Evolutionary conservation across 1,139 yeast genomes (phyloP).

Genomic region (Yamadazyma pseudoaaseri): DNA sequence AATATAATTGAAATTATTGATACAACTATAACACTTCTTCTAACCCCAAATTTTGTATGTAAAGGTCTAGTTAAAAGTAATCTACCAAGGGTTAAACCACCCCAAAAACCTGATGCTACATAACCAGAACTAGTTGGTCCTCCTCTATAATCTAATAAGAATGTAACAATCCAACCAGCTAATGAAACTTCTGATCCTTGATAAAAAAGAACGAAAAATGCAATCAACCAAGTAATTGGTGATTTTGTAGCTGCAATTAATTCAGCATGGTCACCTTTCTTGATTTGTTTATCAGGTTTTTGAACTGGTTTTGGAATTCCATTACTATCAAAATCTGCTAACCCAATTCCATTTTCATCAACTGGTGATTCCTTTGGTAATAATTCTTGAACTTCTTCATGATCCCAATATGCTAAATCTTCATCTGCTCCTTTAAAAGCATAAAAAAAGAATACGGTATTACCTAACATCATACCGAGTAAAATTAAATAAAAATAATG

Average conservation of each 20-base stretch:
- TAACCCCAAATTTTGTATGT: constrained; percentile 45
- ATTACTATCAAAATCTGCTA: constrained; percentile 4
- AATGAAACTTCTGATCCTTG: constrained; percentile 69
- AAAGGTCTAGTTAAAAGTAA: constrained; percentile 43
- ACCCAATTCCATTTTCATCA: constrained; percentile 12
- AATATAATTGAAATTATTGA: constrained; percentile 32
- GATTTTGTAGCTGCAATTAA: constrained; percentile 36
- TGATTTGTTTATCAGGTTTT: neutral
- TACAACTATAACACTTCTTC: constrained; percentile 43
- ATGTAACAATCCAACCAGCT: constrained; percentile 74
- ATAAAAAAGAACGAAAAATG: constrained; percentile 56
- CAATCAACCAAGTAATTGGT: constrained; percentile 52
- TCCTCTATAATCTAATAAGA: constrained; percentile 53
- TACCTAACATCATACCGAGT: constrained; percentile 34
- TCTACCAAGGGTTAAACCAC: constrained; percentile 64
- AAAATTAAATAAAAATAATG: constrained; percentile 51
- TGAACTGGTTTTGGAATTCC: neutral
- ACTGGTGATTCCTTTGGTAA: constrained; percentile 5
- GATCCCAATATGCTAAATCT: constrained; percentile 39
- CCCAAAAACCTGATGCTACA: constrained; percentile 73
- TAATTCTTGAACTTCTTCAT: constrained; percentile 16
- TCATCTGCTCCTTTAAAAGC: constrained; percentile 45
- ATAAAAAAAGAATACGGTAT: constrained; percentile 24
- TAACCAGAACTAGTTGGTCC: constrained; percentile 55
- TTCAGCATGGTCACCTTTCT: constrained; percentile 5